phyloP scores from a whole-genome alignment of 495 filamentous ascomycete species.

The Tuber indicum region DNA sequence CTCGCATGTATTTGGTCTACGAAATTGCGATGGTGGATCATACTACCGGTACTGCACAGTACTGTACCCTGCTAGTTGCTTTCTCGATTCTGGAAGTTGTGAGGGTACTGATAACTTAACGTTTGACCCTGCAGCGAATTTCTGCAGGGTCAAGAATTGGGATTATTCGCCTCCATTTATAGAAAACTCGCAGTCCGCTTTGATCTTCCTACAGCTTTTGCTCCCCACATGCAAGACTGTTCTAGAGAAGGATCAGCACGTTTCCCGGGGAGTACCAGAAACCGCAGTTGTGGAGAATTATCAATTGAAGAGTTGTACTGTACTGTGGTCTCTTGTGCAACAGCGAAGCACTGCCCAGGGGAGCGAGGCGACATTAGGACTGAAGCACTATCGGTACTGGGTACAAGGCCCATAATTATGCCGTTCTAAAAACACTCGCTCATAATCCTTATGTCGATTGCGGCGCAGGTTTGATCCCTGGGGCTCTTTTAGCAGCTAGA shows the following conservation, averaged over 20 bases:
- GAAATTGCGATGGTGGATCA: background rate
- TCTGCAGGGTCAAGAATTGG: background rate
- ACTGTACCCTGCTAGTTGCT: background rate
- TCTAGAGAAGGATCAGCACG: background rate
- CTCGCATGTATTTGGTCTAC: background rate
- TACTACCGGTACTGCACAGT: background rate
- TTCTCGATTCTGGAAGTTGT: background rate
- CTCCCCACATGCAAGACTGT: background rate
- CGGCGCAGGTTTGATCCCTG: background rate
- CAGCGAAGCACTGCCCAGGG: background rate
- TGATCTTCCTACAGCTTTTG: background rate
- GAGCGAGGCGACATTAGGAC: background rate
- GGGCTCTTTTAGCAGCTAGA: background rate
- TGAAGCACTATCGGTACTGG: background rate
- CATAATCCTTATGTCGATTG: background rate
- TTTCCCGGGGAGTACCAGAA: background rate
- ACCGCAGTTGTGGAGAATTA: background rate
- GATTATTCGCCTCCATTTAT: background rate
- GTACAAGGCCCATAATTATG: background rate
- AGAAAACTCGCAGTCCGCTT: background rate
- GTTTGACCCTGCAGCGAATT: background rate
- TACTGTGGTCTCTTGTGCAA: background rate
- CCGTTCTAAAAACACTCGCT: background rate
- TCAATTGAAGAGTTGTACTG: background rate
- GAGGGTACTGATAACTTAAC: background rate